Conservation (phyloP, 306 rosid species). For the Gastrolobium villosum region DNA sequence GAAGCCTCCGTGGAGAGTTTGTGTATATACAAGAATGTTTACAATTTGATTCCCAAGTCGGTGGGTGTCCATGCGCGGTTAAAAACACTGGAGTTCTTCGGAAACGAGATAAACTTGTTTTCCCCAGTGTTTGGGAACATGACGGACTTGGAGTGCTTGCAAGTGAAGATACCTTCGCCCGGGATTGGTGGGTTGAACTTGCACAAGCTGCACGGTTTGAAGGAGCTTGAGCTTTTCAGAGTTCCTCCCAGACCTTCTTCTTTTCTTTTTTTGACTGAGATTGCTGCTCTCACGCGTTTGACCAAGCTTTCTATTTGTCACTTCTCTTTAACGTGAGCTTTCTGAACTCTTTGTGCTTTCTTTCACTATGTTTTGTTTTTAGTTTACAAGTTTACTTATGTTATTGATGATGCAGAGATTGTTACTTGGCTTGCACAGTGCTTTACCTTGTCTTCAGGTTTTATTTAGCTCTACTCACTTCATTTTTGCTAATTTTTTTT, state of each 20-base stretch:
- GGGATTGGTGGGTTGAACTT: conserved; percentile 87
- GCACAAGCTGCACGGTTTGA: conserved; percentile 71
- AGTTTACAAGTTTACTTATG: not conserved
- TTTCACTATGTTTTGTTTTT: conserved; percentile 23
- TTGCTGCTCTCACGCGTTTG: conserved; percentile 79
- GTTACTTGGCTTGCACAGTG: not conserved
- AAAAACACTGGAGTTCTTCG: conserved; percentile 88
- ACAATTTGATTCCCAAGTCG: conserved; percentile 82
- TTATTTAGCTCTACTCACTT: conserved; percentile 33
- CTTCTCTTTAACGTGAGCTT: conserved; percentile 80
- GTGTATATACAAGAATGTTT: conserved; percentile 77
- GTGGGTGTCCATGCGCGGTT: conserved; percentile 59
- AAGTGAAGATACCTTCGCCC: conserved; percentile 78
- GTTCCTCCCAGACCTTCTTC: conserved; percentile 87
- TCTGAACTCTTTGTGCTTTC: conserved; percentile 35
- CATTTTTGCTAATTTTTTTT: not conserved
- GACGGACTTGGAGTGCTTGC: conserved; percentile 80
- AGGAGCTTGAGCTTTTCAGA: conserved; percentile 91
- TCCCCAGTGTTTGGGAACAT: conserved; percentile 71
- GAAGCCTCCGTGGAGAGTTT: conserved; percentile 63
- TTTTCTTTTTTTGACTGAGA: conserved; percentile 75
- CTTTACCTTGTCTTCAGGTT: conserved; percentile 19
- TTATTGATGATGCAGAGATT: conserved; percentile 11
- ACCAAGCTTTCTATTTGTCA: conserved; percentile 89
- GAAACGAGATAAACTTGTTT: conserved; percentile 88